Evolutionary conservation across 306 rosid genomes (phyloP).

Genomic region (Glycine latifolia): DNA sequence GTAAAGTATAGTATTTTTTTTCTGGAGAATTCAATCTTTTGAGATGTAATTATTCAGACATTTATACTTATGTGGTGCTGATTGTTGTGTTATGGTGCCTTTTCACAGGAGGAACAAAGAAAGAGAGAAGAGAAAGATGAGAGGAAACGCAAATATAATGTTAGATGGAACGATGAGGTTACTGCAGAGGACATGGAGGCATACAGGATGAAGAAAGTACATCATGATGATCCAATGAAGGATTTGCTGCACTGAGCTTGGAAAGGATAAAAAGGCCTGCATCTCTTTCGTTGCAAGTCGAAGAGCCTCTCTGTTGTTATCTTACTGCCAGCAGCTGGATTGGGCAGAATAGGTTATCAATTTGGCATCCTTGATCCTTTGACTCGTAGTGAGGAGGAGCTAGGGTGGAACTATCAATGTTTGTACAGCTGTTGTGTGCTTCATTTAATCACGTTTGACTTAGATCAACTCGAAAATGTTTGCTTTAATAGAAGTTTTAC

Average conservation of each 20-base stretch:
- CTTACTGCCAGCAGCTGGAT: neutral
- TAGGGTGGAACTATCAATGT: neutral
- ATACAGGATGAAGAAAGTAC: slow-evolving; percentile 46
- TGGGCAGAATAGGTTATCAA: neutral
- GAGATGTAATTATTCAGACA: neutral
- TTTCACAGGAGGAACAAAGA: slow-evolving; percentile 43
- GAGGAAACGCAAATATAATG: slow-evolving; percentile 48
- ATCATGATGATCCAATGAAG: slow-evolving; percentile 46
- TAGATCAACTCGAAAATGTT: no score
- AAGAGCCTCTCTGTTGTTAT: slow-evolving; percentile 1
- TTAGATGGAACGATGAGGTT: slow-evolving; percentile 44
- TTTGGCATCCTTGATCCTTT: slow-evolving; percentile 18
- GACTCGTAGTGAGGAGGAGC: neutral
- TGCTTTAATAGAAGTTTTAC: no score
- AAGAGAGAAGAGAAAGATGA: slow-evolving; percentile 46
- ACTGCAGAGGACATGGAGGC: slow-evolving; percentile 45
- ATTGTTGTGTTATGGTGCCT: neutral
- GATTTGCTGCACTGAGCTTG: slow-evolving; percentile 27
- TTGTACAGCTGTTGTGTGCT: neutral
- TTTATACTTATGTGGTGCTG: neutral
- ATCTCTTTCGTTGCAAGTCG: neutral
- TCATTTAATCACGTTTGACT: neutral
- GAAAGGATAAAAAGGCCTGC: neutral
- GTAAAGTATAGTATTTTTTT: neutral
- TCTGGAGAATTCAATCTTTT: neutral